Base-by-base conservation (phyloP, 495 filamentous ascomycete species). In the Trypethelium eluteriae region DNA sequence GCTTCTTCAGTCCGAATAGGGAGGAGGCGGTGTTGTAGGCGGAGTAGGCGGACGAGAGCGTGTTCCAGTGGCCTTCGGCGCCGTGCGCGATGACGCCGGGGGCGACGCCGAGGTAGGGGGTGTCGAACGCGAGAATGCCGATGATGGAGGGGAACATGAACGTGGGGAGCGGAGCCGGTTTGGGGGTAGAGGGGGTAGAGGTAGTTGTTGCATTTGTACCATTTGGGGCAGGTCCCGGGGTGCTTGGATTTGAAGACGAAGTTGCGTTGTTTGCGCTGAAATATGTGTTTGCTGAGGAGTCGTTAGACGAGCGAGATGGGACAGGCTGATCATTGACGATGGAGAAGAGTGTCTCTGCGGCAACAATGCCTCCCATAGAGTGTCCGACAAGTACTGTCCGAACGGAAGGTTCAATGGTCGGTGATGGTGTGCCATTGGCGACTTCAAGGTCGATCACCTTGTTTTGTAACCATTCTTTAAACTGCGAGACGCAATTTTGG, bases 321-420 rank as follows among this genome's bases (percentile, higher is more conserved):
- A 93, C 85, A 32, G 88, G 87, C 50, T 87, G 80, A 67, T 95
- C 90, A 35, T 81, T 80, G 38, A 86, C 79, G 18, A 94, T 80
- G 14, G 84, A 77, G 57, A 97, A 82, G 50, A 94, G 77, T 0
- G 90, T 87, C 66, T 98, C 94, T 32, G 92, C 93, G 35, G 90
- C 94, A 14, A 98, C 92, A 70, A 98, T 96, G 68, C 94, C 94
- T 70, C 93, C 94, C 94, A 98, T 98, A 11, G 88, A 92, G 74
- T 98, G 94, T 11, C 95, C 93, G 46, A 96, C 80, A 0, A 98
- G 79, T 68, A 97, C 83, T 34, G 88, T 88, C 72, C 84, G 89
- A 35, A 98, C 92, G 2, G 87, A 90, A 9, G 93, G 93, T 62
- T 96, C 91, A 70, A 96, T 81, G 32, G 90, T 96, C 2, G 93